Evolutionary conservation across 2,329 filamentous ascomycete species (phyloP).

Genomic region (Bertia moriformis): DNA sequence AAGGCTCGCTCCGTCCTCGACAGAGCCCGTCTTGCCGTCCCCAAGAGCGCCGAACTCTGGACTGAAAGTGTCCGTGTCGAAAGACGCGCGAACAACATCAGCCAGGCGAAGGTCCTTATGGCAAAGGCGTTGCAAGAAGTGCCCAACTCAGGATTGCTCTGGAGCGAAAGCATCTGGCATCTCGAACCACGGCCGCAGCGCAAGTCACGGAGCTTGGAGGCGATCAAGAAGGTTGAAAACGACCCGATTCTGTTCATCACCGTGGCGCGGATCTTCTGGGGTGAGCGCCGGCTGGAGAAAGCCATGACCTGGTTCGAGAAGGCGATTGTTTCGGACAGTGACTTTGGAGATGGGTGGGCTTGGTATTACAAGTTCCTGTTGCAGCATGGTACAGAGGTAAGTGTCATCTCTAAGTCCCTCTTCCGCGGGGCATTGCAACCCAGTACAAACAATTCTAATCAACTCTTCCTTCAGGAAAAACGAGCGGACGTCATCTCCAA

Average conservation of each 20-base stretch:
- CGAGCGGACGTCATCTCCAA: conserved; percentile 68
- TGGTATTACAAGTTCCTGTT: conserved; percentile 93
- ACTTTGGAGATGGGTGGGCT: conserved; percentile 85
- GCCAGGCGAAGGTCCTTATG: conserved; percentile 83
- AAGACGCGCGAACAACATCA: conserved; percentile 67
- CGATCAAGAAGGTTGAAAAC: conserved; percentile 92
- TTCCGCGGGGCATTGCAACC: too few species aligned
- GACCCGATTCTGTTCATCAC: conserved; percentile 80
- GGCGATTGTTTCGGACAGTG: conserved; percentile 73
- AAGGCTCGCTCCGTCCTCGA: conserved; percentile 92
- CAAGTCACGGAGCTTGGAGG: conserved; percentile 79
- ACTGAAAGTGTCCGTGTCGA: conserved; percentile 89
- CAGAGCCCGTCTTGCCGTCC: conserved; percentile 72
- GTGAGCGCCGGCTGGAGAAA: conserved; percentile 79
- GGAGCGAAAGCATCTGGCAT: conserved; percentile 91
- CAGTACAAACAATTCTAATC: too few species aligned
- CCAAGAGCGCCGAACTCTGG: conserved; percentile 74
- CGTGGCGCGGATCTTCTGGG: conserved; percentile 91
- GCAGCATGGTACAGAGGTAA: conserved; percentile 70
- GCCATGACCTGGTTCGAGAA: conserved; percentile 97
- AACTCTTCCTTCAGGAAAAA: conserved; percentile 45
- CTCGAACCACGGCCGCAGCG: conserved; percentile 83
- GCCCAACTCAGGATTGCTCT: conserved; percentile 67
- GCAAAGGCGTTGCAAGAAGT: conserved; percentile 84
- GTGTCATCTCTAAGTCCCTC: too few species aligned